Evolutionary conservation across 257 asterid species (phyloP), one percentile per base, ranked within the genome.

Genomic region (Apocynum venetum): DNA sequence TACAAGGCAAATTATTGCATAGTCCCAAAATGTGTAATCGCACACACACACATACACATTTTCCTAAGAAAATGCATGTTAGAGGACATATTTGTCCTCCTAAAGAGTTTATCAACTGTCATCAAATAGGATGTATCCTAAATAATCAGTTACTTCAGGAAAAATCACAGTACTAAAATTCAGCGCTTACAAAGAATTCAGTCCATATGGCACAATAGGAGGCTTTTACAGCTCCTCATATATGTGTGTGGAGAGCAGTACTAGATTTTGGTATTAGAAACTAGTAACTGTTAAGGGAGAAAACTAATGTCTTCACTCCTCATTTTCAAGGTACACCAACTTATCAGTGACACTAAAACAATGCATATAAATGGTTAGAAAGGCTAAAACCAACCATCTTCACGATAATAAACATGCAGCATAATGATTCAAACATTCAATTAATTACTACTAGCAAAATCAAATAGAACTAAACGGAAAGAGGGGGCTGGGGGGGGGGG

Each of bases 401-500:
- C 46, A 49, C 2, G n/a, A 40, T 8, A 43, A n/a, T 51, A 65
- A 12, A 9, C 60, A 36, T 14, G 56, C 63, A 56, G 71, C 51
- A 20, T 8, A 63, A 3, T 17, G 65, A 76, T 68, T 43, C 52
- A 68, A 68, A 68, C 17, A 36, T 68, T 68, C 38, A 68, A 40
- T 41, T 17, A 66, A 19, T 68, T 8, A 63, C 41, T 8, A 35
- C 35, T 35, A 68, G 14, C 38, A 68, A 71, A 78, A 43, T 66
- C 36, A 71, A 77, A 56, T 60, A 74, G 52, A 25, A 67, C 72
- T 20, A 79, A 84, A 74, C 52, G 51, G 19, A 52, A 65, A 35
- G 76, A 79, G 78, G 73, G 76, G 76, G 74, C 72, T 76, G 76
- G 77, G 74, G 76, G 74, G 73, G 76, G 76, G 77, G 74, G 75